Conservation (phyloP, 176 grass and related monocot species). For the Panicum miliaceum region DNA sequence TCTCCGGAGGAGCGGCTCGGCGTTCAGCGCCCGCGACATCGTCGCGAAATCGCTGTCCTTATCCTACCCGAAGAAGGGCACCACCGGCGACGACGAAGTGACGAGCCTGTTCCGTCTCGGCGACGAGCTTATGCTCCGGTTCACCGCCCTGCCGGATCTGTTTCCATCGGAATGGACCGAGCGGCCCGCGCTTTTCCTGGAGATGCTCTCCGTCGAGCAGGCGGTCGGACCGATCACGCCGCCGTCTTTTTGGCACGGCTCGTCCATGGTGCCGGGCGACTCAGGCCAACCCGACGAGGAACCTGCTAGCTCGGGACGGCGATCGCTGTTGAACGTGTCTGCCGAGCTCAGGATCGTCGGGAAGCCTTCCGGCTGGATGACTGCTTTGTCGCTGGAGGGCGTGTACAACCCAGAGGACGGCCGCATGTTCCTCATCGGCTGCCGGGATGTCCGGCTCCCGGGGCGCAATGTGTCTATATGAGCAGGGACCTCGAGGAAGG, state of each 20-base stretch:
- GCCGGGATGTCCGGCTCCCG: slow-evolving; percentile 28
- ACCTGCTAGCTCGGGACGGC: too few species aligned
- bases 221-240: too few species aligned
- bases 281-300: too few species aligned
- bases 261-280: too few species aligned
- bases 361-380: too few species aligned
- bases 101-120: slow-evolving; percentile 28
- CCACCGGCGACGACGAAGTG: neutral
- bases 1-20: slow-evolving; percentile 37
- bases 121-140: slow-evolving; percentile 41
- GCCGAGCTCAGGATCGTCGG: too few species aligned
- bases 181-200: neutral
- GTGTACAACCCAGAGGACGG: slow-evolving; percentile 54
- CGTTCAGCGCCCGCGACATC: slow-evolving; percentile 34
- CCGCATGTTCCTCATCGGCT: slow-evolving; percentile 57
- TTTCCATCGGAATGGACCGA: slow-evolving; percentile 24
- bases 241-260: too few species aligned
- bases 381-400: slow-evolving; percentile 44
- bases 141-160: neutral
- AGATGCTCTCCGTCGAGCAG: too few species aligned
- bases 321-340: too few species aligned
- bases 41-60: slow-evolving; percentile 40
- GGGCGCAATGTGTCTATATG: slow-evolving; percentile 30
- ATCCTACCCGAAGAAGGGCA: slow-evolving; percentile 43
- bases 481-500: slow-evolving; percentile 44